A percentile compares a stretch with the other conserved stretches of the same genome.
Conservation (phyloP, 192 early-diverging fungal genomes). For the Cladochytrium replicatum region DNA sequence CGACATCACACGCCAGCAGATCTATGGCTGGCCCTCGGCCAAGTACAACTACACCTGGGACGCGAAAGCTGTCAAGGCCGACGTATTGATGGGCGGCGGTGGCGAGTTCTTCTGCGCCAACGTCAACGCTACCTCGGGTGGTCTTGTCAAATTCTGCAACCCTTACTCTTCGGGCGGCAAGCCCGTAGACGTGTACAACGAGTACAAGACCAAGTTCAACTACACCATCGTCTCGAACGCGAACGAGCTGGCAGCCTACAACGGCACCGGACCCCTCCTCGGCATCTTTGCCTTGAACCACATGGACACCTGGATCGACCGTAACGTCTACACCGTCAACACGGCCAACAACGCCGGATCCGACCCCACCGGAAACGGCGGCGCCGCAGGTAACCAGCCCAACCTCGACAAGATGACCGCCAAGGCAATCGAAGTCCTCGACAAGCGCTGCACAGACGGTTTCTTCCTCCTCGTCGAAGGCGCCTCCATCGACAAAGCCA, state of each 20-base stretch:
- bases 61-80: conserved; percentile 38
- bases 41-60: conserved; percentile 10
- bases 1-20: conserved; percentile 47
- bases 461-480: conserved; percentile 59
- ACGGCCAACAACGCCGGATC: conserved; percentile 21
- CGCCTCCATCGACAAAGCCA: conserved; percentile 52
- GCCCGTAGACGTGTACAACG: conserved; percentile 40
- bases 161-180: conserved; percentile 27
- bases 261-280: conserved; percentile 42
- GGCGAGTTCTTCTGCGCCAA: conserved; percentile 42
- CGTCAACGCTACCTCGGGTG: conserved; percentile 5
- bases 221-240: conserved; percentile 47
- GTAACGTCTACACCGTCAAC: conserved; percentile 45
- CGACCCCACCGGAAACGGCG: conserved; percentile 32
- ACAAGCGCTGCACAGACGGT: conserved; percentile 48
- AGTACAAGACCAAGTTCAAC: conserved; percentile 37
- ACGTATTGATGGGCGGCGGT: conserved; percentile 57
- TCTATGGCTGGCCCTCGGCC: conserved; percentile 28
- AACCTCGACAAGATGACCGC: conserved; percentile 46
- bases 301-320: conserved; percentile 60
- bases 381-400: conserved; percentile 43
- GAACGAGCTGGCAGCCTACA: conserved; percentile 30
- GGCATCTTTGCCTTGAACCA: conserved; percentile 47
- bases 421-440: conserved; percentile 48
- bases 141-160: no score